Base-by-base conservation (phyloP, 192 early-diverging fungal genomes). In the Chytriomyces confervae region DNA sequence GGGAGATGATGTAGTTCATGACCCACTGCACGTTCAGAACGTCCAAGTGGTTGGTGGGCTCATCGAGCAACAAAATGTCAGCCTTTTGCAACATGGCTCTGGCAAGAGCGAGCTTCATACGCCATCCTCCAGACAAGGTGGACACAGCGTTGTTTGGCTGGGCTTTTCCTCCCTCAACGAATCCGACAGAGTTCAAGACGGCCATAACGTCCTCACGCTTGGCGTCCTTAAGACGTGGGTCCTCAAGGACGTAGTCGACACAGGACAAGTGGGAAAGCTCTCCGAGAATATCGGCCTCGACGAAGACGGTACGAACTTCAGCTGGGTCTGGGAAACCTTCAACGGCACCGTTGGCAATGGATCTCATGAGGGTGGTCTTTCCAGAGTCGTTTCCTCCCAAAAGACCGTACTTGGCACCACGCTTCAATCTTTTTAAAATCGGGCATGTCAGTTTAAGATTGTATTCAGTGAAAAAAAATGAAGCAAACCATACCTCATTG, bases 51-150 rank as follows among this genome's bases (percentile, higher is more conserved):
- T 94, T 94, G 78, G 92, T 94, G 66, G 93, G 93, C 84, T 95
- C 94, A 79, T 95, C 94, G 75, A 94, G 84, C 70, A 95, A 84
- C 78, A 94, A 82, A 62, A 95, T 92, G 83, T 95, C 94, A 82
- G 93, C 91, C 79, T 94, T 92, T 85, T 87, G 85, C 81, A 95
- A 85, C 90, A 95, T 92, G 67, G 94, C 93, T 86, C 92, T 91
- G 11, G 93, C 93, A 81, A 95, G 89, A 84, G 89, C 92, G 62
- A 94, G 85, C 91, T 93, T 94, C 94, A 95, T 95, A 84, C 93
- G 92, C 93, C 93, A 95, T 80, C 93, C 93, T 85, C 93, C 93
- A 77, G 91, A 92, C n/a, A 95, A 91, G 7, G 81, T 79, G 50
- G 88, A 88, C 78, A 96, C 91, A 8, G 91, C 83, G 63, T 76